These are phyloP conservation scores for Globisporangium rhizosaccharum DNA, from an alignment of 352 stramenopile genomes.

Conservation along the genomic window DNA sequence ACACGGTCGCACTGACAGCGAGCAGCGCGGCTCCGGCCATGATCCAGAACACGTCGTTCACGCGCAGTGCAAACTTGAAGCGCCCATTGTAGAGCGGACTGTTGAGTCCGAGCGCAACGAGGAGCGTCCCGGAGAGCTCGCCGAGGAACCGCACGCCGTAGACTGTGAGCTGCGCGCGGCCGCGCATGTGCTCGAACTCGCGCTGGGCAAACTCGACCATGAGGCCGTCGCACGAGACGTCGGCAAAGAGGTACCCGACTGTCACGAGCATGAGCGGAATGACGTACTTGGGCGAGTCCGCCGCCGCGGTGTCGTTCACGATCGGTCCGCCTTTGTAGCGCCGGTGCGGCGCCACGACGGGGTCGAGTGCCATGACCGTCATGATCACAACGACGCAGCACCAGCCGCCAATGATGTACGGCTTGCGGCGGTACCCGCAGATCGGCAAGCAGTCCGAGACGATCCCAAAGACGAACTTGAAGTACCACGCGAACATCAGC, in stretches of 20 bases:
- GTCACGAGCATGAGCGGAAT: constrained; percentile 43
- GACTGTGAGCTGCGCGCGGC: constrained; percentile 43
- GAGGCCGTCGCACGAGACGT: constrained; percentile 68
- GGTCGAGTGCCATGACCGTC: constrained; percentile 19
- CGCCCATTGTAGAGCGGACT: constrained; percentile 39
- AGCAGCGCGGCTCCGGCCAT: constrained; percentile 25
- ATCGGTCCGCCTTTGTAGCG: constrained; percentile 7
- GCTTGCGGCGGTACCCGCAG: constrained; percentile 48
- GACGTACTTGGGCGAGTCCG: constrained; percentile 23
- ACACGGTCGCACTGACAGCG: constrained; percentile 31
- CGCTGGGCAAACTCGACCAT: constrained; percentile 76
- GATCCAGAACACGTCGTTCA: constrained; percentile 33
- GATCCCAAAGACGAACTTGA: constrained; percentile 62
- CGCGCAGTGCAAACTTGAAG: constrained; percentile 41
- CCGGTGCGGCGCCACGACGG: constrained; percentile 21
- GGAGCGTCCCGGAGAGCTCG: constrained; percentile 44
- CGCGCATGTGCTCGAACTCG: constrained; percentile 32
- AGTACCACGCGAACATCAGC: constrained; percentile 57
- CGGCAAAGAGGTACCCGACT: constrained; percentile 55
- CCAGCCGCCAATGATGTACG: constrained; percentile 68
- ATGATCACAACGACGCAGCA: constrained; percentile 37
- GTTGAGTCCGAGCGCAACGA: constrained; percentile 60
- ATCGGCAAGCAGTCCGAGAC: constrained; percentile 59
- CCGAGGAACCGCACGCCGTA: constrained; percentile 55
- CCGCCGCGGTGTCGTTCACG: constrained; percentile 4